Percentiles rank a stretch among this genome's conserved stretches.
Evolutionary conservation across 495 filamentous ascomycete species (phyloP).

Genomic region (Tuber melanosporum): DNA sequence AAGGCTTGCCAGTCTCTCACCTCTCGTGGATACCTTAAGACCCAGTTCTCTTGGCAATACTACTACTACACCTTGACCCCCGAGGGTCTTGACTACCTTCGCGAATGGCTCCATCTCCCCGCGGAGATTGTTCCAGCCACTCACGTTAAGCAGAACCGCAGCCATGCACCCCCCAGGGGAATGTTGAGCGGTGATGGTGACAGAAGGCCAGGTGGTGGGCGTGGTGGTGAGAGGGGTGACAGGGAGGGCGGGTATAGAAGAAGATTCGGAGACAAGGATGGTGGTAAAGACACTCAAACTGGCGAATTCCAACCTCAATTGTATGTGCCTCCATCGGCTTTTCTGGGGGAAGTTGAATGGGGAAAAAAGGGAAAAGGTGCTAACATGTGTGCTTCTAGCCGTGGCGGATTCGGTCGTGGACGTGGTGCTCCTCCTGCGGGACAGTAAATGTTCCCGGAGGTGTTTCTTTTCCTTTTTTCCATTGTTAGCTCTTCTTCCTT

Average conservation of each 20-base stretch:
- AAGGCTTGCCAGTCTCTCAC: constrained; percentile 96
- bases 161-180: constrained; percentile 92
- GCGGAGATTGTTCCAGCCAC: constrained; percentile 98
- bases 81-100: constrained; percentile 99
- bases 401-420: constrained; percentile 90
- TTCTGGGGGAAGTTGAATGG: neutral
- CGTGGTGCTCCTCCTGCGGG: constrained; percentile 66
- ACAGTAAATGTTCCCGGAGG: constrained; percentile 33
- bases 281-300: constrained; percentile 54
- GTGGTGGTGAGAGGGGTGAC: constrained; percentile 65
- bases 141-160: constrained; percentile 99
- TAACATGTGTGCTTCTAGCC: constrained; percentile 50
- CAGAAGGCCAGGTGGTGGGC: constrained; percentile 56
- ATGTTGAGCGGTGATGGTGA: constrained; percentile 89
- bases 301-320: constrained; percentile 93
- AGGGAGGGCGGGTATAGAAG: constrained; percentile 90
- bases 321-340: constrained; percentile 47
- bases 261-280: constrained; percentile 88
- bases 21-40: constrained; percentile 97
- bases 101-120: constrained; percentile 99
- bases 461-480: constrained; percentile 27
- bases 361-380: constrained; percentile 8
- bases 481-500: constrained; percentile 41
- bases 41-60: constrained; percentile 99
- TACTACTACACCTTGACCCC: constrained; percentile 99